phyloP scores from a whole-genome alignment of 2,329 filamentous ascomycete genomes.

The Penicillium sp. region DNA sequence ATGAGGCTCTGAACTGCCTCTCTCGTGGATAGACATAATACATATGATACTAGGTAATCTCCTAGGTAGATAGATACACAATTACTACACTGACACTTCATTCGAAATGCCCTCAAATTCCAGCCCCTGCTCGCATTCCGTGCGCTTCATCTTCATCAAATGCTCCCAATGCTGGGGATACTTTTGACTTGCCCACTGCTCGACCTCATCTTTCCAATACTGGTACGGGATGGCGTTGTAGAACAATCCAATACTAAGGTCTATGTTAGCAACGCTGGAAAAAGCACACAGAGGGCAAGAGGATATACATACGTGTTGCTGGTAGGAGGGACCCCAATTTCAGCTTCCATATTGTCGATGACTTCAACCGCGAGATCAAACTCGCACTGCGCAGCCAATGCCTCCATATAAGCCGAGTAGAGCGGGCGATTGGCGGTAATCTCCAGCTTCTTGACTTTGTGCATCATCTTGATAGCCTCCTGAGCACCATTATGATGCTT shows the following conservation, averaged over 20 bases:
- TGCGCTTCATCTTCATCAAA: conserved; percentile 51
- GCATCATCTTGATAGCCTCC: conserved; percentile 54
- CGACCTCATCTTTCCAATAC: conserved; percentile 66
- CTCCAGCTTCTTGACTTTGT: conserved; percentile 66
- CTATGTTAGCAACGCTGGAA: conserved; percentile 8
- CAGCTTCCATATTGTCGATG: conserved; percentile 65
- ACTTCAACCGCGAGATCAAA: conserved; percentile 66
- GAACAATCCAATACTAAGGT: conserved; percentile 65
- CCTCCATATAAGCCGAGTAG: conserved; percentile 74
- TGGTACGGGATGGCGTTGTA: conserved; percentile 71
- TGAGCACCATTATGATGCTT: conserved; percentile 45
- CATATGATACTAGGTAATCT: background rate
- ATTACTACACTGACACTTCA: conserved; percentile 24
- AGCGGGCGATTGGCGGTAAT: conserved; percentile 72
- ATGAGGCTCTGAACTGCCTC: too few relatives aligned
- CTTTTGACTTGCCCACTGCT: conserved; percentile 68
- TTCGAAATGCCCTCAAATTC: conserved; percentile 33
- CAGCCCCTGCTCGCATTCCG: conserved; percentile 35
- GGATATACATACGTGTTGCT: conserved; percentile 63
- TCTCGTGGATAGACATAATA: background rate
- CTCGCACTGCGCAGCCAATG: conserved; percentile 69
- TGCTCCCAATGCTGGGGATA: conserved; percentile 70
- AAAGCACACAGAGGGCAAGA: background rate
- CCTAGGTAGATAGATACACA: conserved; percentile 1
- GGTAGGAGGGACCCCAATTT: conserved; percentile 67